Base-by-base conservation (phyloP, 2,329 filamentous ascomycete species). In the Scortechinia acanthostroma region DNA sequence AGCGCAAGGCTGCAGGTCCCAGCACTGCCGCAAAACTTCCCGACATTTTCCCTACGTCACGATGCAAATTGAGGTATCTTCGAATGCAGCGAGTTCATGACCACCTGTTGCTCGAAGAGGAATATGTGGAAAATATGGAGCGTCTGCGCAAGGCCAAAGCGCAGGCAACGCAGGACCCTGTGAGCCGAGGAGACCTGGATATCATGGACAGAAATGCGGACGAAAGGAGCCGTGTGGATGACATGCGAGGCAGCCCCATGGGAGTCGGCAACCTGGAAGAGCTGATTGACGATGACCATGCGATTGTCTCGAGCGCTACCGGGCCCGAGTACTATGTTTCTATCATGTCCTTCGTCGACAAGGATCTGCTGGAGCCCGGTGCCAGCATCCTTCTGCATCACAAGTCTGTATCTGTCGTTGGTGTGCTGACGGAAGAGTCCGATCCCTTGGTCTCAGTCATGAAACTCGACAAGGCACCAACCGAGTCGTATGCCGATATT, bases 331-430 rank as follows among this genome's bases (percentile, higher is more conserved):
- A 95, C 76, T 98, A 97, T 64, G 93, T 98, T 53, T 96, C 91
- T 55, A 98, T 98, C 77, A 97, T 97, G 93, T 96, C 91, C 46
- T 98, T 98, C 58, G 93, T 98, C 53, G 93, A 98, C 74, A 98
- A 98, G 69, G 93, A 98, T 59, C 80, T 98, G 3, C 77, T 98
- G 37, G 93, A 98, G 67, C 93, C 93, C 1, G 94, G 94, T 49
- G 90, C 93, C 16, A 96, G 90, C 56, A 93, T 98, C 43, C 73
- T 98, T 43, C 73, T 98, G 48, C 93, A 98, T 60, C 93, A 98
- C 68, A 98, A 98, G 73, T 94, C 88, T 45, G 91, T 97, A 44
- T 96, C 91, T 35, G 95, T 98, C 40, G 93, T 98, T 22, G 93
- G 94, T 64, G 93, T 98, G 17, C 71, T 98, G 55, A 97, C 91